Conservation (phyloP, 75 land plant species). For the Isoetes taiwanensis region DNA sequence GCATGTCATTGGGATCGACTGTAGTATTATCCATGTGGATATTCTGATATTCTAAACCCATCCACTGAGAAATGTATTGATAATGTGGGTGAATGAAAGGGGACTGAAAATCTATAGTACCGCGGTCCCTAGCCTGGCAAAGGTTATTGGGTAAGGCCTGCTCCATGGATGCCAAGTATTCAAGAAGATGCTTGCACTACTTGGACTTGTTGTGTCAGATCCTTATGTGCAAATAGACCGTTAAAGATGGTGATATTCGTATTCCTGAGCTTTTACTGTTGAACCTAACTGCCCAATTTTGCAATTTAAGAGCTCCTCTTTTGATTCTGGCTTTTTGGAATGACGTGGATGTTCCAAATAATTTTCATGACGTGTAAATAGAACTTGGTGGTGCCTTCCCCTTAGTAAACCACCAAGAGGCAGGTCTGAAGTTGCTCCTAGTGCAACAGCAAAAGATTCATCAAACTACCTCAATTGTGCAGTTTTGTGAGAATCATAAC, state of each 20-base stretch:
- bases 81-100: constrained; percentile 74
- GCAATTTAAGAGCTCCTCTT: constrained; percentile 59
- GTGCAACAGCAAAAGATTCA: constrained; percentile 71
- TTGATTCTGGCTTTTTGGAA: constrained; percentile 66
- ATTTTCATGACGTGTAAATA: constrained; percentile 80
- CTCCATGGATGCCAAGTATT: constrained; percentile 89
- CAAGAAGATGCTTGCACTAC: constrained; percentile 69
- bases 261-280: background rate
- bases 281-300: constrained; percentile 34
- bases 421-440: constrained; percentile 26
- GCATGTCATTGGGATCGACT: too few relatives aligned
- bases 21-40: constrained; percentile 60
- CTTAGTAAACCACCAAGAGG: constrained; percentile 3
- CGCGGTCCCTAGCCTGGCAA: constrained; percentile 55
- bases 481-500: constrained; percentile 41
- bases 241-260: constrained; percentile 50
- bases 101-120: constrained; percentile 76
- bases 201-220: constrained; percentile 64
- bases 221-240: constrained; percentile 86
- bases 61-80: constrained; percentile 61
- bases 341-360: constrained; percentile 97
- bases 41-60: constrained; percentile 68
- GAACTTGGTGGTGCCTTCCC: too few relatives aligned
- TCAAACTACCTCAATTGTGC: constrained; percentile 83
- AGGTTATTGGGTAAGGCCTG: constrained; percentile 85